A percentile compares a stretch with the other conserved stretches of the same genome.
These are phyloP conservation scores for Solanum paucissectum DNA, from an alignment of 257 asterid genomes.

Conservation along the genomic window DNA sequence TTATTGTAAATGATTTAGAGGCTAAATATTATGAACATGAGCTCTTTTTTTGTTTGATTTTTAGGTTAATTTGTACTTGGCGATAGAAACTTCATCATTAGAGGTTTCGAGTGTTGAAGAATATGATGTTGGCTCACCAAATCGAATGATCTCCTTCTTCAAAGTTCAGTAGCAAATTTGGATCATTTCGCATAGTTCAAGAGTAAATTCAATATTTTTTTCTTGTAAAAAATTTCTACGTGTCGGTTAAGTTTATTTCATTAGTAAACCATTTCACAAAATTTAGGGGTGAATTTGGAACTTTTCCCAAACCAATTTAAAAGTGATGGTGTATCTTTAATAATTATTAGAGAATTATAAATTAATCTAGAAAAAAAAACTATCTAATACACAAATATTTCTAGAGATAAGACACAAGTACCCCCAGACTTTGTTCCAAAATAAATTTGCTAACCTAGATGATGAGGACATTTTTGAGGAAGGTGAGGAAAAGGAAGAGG, in stretches of 20 bases:
- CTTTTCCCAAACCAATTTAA: not conserved
- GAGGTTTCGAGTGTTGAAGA: not conserved
- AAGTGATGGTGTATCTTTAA: not conserved
- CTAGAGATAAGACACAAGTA: too few species aligned
- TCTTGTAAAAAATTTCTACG: not conserved
- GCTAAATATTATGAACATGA: too few species aligned
- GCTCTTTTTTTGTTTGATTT: too few species aligned
- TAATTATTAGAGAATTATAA: not conserved
- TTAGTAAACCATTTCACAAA: not conserved
- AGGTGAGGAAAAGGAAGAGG: too few species aligned
- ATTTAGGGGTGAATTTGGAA: not conserved
- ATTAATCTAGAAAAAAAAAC: not conserved
- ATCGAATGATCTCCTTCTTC: not conserved
- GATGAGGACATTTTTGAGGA: too few species aligned
- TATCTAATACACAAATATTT: not conserved
- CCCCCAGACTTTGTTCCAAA: too few species aligned
- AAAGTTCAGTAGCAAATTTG: not conserved
- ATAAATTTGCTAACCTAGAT: too few species aligned
- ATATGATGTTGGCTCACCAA: not conserved
- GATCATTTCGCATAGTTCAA: not conserved
- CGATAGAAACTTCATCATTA: not conserved
- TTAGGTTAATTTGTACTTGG: not conserved
- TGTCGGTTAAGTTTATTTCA: not conserved
- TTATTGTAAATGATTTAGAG: too few species aligned
- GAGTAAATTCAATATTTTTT: not conserved